Evolutionary conservation across 805 yeast genomes (phyloP), one percentile per base, ranked within the genome.

Genomic region (Brettanomyces nanus): DNA sequence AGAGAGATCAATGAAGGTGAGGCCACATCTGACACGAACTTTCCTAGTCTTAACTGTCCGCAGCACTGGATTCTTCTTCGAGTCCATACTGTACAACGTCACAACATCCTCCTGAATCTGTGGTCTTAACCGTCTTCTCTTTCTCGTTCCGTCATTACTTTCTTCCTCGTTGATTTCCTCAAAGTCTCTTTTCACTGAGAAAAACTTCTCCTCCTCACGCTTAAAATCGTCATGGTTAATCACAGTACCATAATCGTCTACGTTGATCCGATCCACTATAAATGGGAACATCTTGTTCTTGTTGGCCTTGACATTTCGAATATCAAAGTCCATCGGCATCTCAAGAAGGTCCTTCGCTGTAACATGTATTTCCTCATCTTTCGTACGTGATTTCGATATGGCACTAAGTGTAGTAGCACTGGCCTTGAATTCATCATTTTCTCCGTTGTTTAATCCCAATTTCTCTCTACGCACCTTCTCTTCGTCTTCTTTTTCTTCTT

Each of bases 211-310:
- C 36, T 74, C 79, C 25, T 68, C 75, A 40, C 71, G 62, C 23
- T 66, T 70, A 50, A 79, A 82, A 47, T 80, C 81, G 28, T 75
- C 73, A 31, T 71, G 70, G 44, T 80, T 78, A 17, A 89, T 77
- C 2, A 79, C 61, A 39, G 76, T 80, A 22, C 99, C 99, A 56
- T 90, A 92, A 46, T 90, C 97, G 53, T 92, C 97, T 33, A 69
- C 63, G 46, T 82, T 75, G 19, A 71, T 63, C 47, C 75, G 73
- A 22, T 67, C 71, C 1, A 73, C 70, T 28, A 74, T 62, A 47
- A 65, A 82, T 10, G 95, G 97, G 52, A 90, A 92, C 84, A 83
- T 80, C 31, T 69, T 73, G 56, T 66, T 69, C 58, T 53, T 72
- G 18, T 19, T 21, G 57, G 66, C 73, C 51, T 56, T 61, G 27